Evolutionary conservation across 2,329 filamentous ascomycete genomes (phyloP).

Genomic region (Berkeleyomyces basicola): DNA sequence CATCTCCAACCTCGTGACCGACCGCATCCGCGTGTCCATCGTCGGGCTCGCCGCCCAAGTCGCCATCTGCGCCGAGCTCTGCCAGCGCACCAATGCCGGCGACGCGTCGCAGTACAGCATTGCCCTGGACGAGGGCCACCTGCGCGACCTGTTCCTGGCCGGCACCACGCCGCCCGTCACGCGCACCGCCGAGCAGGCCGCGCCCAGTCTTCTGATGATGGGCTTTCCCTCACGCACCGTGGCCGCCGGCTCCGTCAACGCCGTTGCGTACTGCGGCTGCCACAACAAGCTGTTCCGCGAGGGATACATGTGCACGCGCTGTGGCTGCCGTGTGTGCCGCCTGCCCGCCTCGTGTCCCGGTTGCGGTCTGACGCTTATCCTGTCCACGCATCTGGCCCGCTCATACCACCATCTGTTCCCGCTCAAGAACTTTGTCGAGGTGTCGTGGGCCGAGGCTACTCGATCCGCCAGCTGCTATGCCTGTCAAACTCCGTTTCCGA

Average conservation of each 20-base stretch:
- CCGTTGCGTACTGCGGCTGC: conserved; percentile 70
- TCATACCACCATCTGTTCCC: conserved; percentile 90
- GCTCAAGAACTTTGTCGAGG: conserved; percentile 76
- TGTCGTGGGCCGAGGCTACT: conserved; percentile 60
- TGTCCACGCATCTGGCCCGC: conserved; percentile 84
- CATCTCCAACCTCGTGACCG: conserved; percentile 57
- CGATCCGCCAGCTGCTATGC: conserved; percentile 54
- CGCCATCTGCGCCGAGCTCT: conserved; percentile 80
- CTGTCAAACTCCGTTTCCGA: conserved; percentile 59
- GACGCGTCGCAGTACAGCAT: conserved; percentile 64
- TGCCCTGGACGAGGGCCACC: conserved; percentile 60
- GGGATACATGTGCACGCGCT: conserved; percentile 83
- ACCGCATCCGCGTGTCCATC: conserved; percentile 74
- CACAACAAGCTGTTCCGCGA: conserved; percentile 68
- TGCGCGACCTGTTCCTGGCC: conserved; percentile 73
- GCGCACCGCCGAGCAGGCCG: conserved; percentile 41
- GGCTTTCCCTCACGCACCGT: conserved; percentile 82
- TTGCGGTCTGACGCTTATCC: conserved; percentile 79
- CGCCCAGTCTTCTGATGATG: conserved; percentile 76
- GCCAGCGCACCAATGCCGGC: conserved; percentile 70
- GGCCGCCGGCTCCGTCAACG: conserved; percentile 38
- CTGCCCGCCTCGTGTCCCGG: conserved; percentile 81
- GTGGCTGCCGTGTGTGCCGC: conserved; percentile 73
- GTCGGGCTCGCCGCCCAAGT: conserved; percentile 85
- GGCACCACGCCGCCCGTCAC: conserved; percentile 81